phyloP scores from a whole-genome alignment of 2,329 filamentous ascomycete genomes.

The Verticillium nonalfalfae region DNA sequence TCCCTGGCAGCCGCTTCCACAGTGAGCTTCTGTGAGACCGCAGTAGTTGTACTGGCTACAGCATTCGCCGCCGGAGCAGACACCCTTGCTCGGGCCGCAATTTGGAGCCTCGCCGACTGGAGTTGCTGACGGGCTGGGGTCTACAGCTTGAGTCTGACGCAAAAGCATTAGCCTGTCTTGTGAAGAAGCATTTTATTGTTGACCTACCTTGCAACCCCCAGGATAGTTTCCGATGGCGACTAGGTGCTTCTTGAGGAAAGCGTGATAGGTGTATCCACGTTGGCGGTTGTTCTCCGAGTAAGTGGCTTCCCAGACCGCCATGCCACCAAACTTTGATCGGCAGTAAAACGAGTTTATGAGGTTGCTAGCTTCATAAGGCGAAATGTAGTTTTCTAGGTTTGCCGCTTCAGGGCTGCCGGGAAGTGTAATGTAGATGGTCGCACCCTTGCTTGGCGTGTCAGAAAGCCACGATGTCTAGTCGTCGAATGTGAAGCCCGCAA shows the following conservation, averaged over 20 bases:
- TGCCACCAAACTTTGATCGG: conserved; percentile 18
- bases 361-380: conserved; percentile 9
- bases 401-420: conserved; percentile 18
- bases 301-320: conserved; percentile 24
- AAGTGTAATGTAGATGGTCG: conserved; percentile 23
- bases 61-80: conserved; percentile 7
- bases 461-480: conserved; percentile 18
- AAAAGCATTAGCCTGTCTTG: not conserved
- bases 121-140: not conserved
- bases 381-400: conserved; percentile 15
- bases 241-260: conserved; percentile 1
- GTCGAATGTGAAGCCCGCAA: conserved; percentile 21
- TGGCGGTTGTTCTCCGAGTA: conserved; percentile 7
- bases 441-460: conserved; percentile 16
- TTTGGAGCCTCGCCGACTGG: not conserved
- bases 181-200: not conserved
- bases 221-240: not conserved
- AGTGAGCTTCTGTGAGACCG: conserved; percentile 8
- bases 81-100: conserved; percentile 4
- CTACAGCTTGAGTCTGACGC: not conserved
- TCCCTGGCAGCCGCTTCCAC: conserved; percentile 9
- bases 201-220: not conserved
- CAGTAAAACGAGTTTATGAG: conserved; percentile 19
- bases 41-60: conserved; percentile 13
- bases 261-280: not conserved